These are phyloP conservation scores for Euphorbia peplus DNA, from an alignment of 345 rosid genomes.

Conservation along the genomic window DNA sequence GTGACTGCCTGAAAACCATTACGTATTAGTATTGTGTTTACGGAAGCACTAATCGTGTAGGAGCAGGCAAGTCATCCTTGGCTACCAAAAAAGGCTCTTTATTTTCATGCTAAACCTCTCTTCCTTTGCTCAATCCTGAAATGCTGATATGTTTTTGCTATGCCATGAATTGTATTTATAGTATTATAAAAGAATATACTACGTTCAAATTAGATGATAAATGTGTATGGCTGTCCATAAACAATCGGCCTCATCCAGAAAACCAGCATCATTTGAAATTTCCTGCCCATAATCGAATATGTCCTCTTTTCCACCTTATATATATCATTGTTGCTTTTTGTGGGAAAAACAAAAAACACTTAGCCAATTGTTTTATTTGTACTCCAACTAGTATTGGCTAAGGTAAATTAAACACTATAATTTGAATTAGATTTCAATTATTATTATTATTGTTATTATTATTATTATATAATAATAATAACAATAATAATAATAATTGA, in stretches of 20 bases:
- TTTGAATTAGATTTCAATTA: no score
- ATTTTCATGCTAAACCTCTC: slow-evolving; percentile 15
- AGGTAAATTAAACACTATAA: no score
- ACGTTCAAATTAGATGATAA: not conserved
- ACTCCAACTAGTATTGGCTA: no score
- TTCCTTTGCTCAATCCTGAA: not conserved
- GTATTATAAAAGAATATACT: not conserved
- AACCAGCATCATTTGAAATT: not conserved
- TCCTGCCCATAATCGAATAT: slow-evolving; percentile 10
- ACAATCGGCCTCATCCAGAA: not conserved
- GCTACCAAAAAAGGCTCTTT: slow-evolving; percentile 19
- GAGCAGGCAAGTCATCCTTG: slow-evolving; percentile 25
- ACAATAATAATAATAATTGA: no score
- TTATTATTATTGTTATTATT: no score
- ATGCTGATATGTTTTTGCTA: not conserved
- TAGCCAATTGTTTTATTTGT: no score
- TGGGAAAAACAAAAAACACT: no score
- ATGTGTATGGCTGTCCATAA: slow-evolving; percentile 6
- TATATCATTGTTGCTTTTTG: not conserved
- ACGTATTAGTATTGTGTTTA: not conserved
- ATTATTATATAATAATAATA: no score
- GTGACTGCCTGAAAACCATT: slow-evolving; percentile 17
- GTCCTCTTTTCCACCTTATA: not conserved
- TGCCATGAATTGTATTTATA: slow-evolving; percentile 4
- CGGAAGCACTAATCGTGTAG: not conserved